These are phyloP conservation scores for Gentiana dahurica DNA, from an alignment of 257 asterid species.

Conservation along the genomic window DNA sequence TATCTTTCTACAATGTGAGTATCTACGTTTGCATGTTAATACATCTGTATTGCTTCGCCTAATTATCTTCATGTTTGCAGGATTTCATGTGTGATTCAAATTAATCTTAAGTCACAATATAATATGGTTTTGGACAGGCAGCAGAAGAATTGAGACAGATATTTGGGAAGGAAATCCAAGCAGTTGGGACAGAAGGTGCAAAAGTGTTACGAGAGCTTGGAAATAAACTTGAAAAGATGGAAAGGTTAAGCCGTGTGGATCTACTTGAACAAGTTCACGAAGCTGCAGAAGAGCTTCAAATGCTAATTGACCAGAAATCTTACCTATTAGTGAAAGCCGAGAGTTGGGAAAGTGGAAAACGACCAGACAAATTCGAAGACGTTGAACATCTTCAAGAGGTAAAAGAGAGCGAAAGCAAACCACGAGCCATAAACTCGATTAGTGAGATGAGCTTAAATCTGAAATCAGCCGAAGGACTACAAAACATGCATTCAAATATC, in stretches of 20 bases:
- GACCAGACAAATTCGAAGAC: slow-evolving; percentile 44
- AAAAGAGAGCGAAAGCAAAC: slow-evolving; percentile 49
- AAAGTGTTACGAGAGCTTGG: slow-evolving; percentile 63
- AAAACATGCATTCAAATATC: slow-evolving; percentile 26
- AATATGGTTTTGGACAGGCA: slow-evolving; percentile 30
- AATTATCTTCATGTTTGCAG: too few relatives aligned
- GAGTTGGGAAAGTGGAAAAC: slow-evolving; percentile 58
- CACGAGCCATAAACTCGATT: slow-evolving; percentile 38
- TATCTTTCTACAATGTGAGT: too few relatives aligned
- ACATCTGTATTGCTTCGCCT: too few relatives aligned
- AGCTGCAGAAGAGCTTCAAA: slow-evolving; percentile 83
- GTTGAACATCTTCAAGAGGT: slow-evolving; percentile 54
- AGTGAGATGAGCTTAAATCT: slow-evolving; percentile 33
- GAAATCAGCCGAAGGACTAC: slow-evolving; percentile 33
- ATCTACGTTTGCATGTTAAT: too few relatives aligned
- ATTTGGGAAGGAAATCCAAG: slow-evolving; percentile 53
- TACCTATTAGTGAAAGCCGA: slow-evolving; percentile 76
- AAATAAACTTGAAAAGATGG: slow-evolving; percentile 90
- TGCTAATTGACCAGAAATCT: slow-evolving; percentile 75
- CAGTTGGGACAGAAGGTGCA: slow-evolving; percentile 84
- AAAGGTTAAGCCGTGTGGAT: slow-evolving; percentile 49
- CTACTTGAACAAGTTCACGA: slow-evolving; percentile 66
- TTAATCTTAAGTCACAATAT: too few relatives aligned
- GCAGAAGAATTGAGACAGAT: slow-evolving; percentile 61
- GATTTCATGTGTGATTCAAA: too few relatives aligned